Evolutionary conservation across 148 eudicot genomes (phyloP), one percentile per base, ranked within the genome.

Genomic region (Persicaria tinctoria): DNA sequence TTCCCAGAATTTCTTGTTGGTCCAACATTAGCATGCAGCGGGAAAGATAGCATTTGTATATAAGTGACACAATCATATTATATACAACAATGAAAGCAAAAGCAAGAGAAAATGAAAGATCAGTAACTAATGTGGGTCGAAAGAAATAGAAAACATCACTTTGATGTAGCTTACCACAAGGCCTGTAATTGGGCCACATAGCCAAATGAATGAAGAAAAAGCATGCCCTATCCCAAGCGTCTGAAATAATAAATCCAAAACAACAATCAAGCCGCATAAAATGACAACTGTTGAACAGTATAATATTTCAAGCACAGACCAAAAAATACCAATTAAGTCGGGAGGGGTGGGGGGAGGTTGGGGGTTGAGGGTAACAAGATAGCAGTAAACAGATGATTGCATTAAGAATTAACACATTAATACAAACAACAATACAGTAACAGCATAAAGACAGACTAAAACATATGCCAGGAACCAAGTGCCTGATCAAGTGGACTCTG

Each of bases 101-200:
- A 32, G 41, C 41, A 32, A 32, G 41, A 32, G 41, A 32, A 32
- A 32, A 32, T 32, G 41, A 32, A 32, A 13, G 4, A 13, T 54
- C 57, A 54, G 57, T 54, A 2, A 41, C 32, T 11, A 64, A 66
- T 3, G 17, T 66, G 55, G 60, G 41, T 14, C 8, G 76, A 51
- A n/a, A 49, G 62, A 73, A 46, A 8, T 60, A 50, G 54, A 46
- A 71, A 75, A 64, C 53, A 32, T 16, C 23, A 70, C 2, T 68
- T 46, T 50, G 68, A 76, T 53, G 68, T 75, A 70, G 79, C 97
- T 69, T 95, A 95, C 99, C 97, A 95, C 97, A 80, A 95, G 97
- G 75, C 99, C 99, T 68, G 99, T 92, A 76, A 95, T 90, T 56
- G 99, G 99, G 72, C 99, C 97, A 83, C 99, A 95, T 51, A 95